Evolutionary conservation across 768 basidiomycete genomes (phyloP), one percentile per base, ranked within the genome.

Genomic region (Mycena floridula): DNA sequence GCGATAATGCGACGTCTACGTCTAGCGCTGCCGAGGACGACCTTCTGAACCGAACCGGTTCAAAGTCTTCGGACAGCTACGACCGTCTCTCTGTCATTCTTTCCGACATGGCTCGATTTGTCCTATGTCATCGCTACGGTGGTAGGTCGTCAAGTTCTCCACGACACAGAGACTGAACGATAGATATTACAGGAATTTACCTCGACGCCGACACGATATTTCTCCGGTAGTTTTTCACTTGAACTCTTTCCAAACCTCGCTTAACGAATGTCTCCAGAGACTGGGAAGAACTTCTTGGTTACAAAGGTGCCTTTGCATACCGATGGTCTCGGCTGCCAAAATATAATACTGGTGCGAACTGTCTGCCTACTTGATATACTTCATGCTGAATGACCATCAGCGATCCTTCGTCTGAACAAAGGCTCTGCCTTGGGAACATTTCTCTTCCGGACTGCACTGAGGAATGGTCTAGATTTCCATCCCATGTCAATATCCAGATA

Each of bases 221-320:
- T 54, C 66, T 99, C 25, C 85, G 96, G n/a, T n/a, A n/a, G n/a
- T n/a, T n/a, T n/a, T n/a, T n/a, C n/a, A n/a, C n/a, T n/a, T n/a
- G n/a, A n/a, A n/a, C n/a, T n/a, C n/a, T n/a, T n/a, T n/a, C n/a
- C n/a, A n/a, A n/a, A n/a, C n/a, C n/a, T n/a, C n/a, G n/a, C n/a
- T n/a, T n/a, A n/a, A n/a, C n/a, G n/a, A n/a, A n/a, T n/a, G n/a
- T n/a, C n/a, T n/a, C n/a, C n/a, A n/a, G n/a, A 18, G 95, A 99
- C 58, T 99, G 96, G 96, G 94, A 96, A 59, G 95, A 98, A 53
- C 70, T 99, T 5, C 97, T 91, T 91, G 91, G 90, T 23, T 96
- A 89, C 85, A 81, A 85, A 54, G 94, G 94, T 28, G 92, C 93
- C 15, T 99, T 96, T 55, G 94, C 95, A 7, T 98, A 97, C 61